These are phyloP conservation scores for Crithidia mellificae DNA, from an alignment of 208 protist species.

Conservation along the genomic window DNA sequence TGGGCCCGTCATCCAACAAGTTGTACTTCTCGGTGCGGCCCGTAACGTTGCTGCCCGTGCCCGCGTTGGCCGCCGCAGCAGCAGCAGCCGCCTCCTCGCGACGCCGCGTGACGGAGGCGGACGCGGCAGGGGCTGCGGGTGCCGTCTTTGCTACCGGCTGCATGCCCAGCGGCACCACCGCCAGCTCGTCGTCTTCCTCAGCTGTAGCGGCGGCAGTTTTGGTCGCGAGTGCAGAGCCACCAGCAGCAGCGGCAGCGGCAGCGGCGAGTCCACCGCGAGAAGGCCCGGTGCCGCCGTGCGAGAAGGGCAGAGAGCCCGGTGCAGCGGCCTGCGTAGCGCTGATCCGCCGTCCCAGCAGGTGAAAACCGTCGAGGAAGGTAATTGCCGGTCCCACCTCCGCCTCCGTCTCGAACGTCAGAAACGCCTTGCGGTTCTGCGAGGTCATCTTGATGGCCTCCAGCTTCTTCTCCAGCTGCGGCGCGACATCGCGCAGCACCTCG, in stretches of 20 bases:
- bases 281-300: slow-evolving; percentile 34
- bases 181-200: slow-evolving; percentile 31
- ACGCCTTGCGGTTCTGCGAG: slow-evolving; percentile 89
- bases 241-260: slow-evolving; percentile 3
- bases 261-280: slow-evolving; percentile 2
- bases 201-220: slow-evolving; percentile 6
- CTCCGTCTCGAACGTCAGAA: slow-evolving; percentile 78
- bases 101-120: slow-evolving; percentile 5
- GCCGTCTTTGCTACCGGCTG: slow-evolving; percentile 19
- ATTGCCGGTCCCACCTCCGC: slow-evolving; percentile 74
- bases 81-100: slow-evolving; percentile 15
- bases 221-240: too few relatives aligned
- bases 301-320: slow-evolving; percentile 86
- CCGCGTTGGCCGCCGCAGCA: slow-evolving; percentile 1
- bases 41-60: slow-evolving; percentile 48
- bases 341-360: slow-evolving; percentile 80
- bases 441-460: slow-evolving; percentile 91
- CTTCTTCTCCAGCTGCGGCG: slow-evolving; percentile 84
- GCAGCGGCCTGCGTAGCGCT: slow-evolving; percentile 63
- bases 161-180: slow-evolving; percentile 49
- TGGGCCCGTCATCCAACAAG: slow-evolving; percentile 70
- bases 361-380: slow-evolving; percentile 83
- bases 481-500: slow-evolving; percentile 84
- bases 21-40: slow-evolving; percentile 85
- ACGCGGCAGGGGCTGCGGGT: background rate